Conservation (phyloP, 208 protist genomes). For the Crithidia expoeki region DNA sequence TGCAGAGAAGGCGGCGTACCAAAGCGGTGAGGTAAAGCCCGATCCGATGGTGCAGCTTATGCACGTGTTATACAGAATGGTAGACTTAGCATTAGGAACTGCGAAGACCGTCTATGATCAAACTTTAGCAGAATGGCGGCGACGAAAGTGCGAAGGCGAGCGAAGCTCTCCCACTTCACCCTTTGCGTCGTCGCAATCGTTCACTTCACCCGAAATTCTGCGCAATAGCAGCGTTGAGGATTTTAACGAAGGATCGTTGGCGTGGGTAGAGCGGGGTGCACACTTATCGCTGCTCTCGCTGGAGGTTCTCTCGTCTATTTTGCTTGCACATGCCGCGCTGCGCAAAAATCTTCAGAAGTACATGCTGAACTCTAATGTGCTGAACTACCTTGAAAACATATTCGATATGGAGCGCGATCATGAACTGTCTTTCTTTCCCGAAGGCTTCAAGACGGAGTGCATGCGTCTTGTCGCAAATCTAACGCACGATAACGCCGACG, state of each 20-base stretch:
- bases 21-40: constrained; percentile 38
- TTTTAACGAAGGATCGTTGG: constrained; percentile 68
- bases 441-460: constrained; percentile 79
- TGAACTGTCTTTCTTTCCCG: constrained; percentile 76
- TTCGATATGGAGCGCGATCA: constrained; percentile 70
- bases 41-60: constrained; percentile 67
- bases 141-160: constrained; percentile 30
- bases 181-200: constrained; percentile 21
- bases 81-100: constrained; percentile 59
- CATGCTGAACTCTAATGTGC: constrained; percentile 51
- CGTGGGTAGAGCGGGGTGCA: constrained; percentile 76
- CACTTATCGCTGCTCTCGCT: constrained; percentile 57
- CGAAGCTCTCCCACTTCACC: constrained; percentile 14
- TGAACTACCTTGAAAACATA: constrained; percentile 63
- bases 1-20: constrained; percentile 72
- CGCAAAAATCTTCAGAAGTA: constrained; percentile 60
- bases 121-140: constrained; percentile 32
- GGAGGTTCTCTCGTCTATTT: constrained; percentile 64
- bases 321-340: constrained; percentile 49
- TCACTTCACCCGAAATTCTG: constrained; percentile 40
- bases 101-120: constrained; percentile 48
- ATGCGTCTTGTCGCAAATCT: constrained; percentile 82
- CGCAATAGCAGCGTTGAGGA: constrained; percentile 83
- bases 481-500: constrained; percentile 47
- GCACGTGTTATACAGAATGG: constrained; percentile 70